A percentile compares a stretch with the other conserved stretches of the same genome.
Conservation (phyloP, 805 yeast genomes). For the Ogataea neopini region DNA sequence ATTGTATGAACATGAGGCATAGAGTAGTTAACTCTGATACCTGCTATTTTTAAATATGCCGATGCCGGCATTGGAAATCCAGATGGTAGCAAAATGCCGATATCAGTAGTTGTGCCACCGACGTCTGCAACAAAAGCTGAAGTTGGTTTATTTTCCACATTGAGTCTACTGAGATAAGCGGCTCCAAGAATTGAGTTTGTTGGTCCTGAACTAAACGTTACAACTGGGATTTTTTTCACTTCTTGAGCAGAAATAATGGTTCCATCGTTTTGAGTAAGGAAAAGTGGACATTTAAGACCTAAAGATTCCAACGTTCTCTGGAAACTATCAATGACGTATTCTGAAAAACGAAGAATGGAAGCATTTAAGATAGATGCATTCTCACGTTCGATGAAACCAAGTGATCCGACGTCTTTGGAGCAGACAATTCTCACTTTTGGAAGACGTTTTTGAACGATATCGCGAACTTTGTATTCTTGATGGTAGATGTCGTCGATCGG, state of each 20-base stretch:
- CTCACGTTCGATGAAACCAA: slow-evolving; percentile 47
- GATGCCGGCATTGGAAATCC: slow-evolving; percentile 50
- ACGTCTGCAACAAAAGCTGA: slow-evolving; percentile 41
- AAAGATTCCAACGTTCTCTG: slow-evolving; percentile 35
- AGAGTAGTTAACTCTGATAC: slow-evolving; percentile 48
- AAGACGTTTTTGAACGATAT: slow-evolving; percentile 34
- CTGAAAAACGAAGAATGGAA: slow-evolving; percentile 43
- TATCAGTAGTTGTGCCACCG: slow-evolving; percentile 53
- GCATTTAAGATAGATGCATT: slow-evolving; percentile 49
- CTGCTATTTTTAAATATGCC: slow-evolving; percentile 43
- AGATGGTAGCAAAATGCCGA: slow-evolving; percentile 43
- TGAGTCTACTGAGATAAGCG: slow-evolving; percentile 38
- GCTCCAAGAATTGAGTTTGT: slow-evolving; percentile 50
- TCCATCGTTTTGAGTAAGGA: slow-evolving; percentile 49
- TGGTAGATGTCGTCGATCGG: slow-evolving; percentile 31
- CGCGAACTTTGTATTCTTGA: slow-evolving; percentile 39
- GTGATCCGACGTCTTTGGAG: slow-evolving; percentile 42
- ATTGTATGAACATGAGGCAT: slow-evolving; percentile 51
- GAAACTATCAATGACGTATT: slow-evolving; percentile 40
- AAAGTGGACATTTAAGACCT: slow-evolving; percentile 40
- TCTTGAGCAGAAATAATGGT: slow-evolving; percentile 42
- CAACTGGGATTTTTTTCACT: slow-evolving; percentile 41
- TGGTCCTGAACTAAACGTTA: slow-evolving; percentile 49
- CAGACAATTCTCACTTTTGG: slow-evolving; percentile 38
- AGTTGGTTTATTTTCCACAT: slow-evolving; percentile 28